Percentiles rank a stretch among this genome's conserved stretches.
Conservation (phyloP, 148 eudicot species). For the Persicaria tinctoria region DNA sequence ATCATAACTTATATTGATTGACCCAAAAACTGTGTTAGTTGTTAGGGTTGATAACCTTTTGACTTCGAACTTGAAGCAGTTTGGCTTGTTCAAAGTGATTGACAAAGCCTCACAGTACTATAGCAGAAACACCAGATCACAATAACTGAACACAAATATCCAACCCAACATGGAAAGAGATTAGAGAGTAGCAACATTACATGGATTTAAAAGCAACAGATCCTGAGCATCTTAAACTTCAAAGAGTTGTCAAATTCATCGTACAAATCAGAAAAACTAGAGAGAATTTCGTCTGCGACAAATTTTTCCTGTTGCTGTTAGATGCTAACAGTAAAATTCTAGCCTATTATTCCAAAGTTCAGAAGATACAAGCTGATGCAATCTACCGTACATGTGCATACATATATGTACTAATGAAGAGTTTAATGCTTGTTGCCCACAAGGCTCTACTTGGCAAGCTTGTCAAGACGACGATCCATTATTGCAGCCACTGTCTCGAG, state of each 20-base stretch:
- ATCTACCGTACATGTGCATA: constrained; percentile 4
- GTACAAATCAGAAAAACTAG: background rate
- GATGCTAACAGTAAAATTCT: background rate
- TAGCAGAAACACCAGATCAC: no score
- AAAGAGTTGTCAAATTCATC: background rate
- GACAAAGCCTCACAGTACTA: no score
- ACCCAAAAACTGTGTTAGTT: no score
- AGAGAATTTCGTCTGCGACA: background rate
- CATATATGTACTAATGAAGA: background rate
- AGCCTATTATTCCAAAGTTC: background rate
- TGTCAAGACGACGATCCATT: constrained; percentile 43
- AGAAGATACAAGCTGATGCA: background rate
- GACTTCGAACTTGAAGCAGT: no score
- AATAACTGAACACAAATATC: no score
- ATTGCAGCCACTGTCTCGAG: constrained; percentile 33
- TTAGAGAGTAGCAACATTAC: no score
- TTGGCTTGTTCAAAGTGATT: no score
- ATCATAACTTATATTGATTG: no score
- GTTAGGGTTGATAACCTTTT: no score
- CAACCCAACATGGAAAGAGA: no score
- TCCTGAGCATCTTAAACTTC: background rate
- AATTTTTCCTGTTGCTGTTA: background rate
- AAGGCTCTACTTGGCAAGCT: constrained; percentile 10
- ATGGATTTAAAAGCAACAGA: no score
- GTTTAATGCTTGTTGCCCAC: no score